Conservation (phyloP, 352 stramenopile species). For the Globisporangium paddicum region DNA sequence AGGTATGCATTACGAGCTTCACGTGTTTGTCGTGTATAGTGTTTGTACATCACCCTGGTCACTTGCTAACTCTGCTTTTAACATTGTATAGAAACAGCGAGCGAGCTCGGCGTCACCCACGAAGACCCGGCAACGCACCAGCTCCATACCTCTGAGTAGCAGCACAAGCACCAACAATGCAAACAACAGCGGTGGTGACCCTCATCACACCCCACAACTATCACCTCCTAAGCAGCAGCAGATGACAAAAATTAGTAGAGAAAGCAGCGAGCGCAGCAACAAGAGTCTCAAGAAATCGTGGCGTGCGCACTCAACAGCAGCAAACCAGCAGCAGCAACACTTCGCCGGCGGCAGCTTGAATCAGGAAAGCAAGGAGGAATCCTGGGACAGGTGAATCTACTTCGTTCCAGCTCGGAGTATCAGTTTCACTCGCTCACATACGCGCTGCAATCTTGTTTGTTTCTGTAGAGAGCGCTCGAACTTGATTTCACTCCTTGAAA, state of each 20-base stretch:
- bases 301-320: neutral
- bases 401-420: neutral
- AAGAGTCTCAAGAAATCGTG: slow-evolving; percentile 1
- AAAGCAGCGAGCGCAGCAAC: neutral
- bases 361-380: slow-evolving; percentile 20
- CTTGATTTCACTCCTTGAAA: slow-evolving; percentile 57
- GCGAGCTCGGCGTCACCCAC: slow-evolving; percentile 9
- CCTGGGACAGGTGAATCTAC: slow-evolving; percentile 35
- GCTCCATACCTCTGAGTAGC: neutral
- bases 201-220: too few relatives aligned
- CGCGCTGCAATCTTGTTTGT: neutral
- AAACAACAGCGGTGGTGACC: neutral
- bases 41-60: neutral
- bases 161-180: neutral
- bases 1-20: slow-evolving; percentile 15
- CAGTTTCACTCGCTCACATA: neutral
- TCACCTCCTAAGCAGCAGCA: neutral
- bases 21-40: neutral
- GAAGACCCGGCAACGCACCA: neutral
- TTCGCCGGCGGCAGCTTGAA: too few relatives aligned
- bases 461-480: slow-evolving; percentile 39
- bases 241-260: neutral
- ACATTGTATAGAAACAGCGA: slow-evolving; percentile 1
- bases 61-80: neutral
- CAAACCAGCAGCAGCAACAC: slow-evolving; percentile 8